phyloP scores from a whole-genome alignment of 2,329 filamentous ascomycete genomes.

The Neopestalotiopsis sp. region DNA sequence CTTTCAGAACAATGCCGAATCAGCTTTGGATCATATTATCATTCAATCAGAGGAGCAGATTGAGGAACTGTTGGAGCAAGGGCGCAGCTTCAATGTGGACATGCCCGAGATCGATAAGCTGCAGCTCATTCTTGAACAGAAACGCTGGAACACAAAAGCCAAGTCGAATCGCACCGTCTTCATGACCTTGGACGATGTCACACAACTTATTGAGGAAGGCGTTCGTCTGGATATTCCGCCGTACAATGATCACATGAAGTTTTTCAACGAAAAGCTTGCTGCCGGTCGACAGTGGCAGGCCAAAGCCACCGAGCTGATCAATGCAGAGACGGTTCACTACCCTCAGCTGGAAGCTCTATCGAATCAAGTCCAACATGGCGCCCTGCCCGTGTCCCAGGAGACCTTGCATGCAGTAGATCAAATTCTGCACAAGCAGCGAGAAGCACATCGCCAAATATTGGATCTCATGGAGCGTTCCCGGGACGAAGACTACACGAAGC shows the following conservation, averaged over 20 bases:
- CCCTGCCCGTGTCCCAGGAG: constrained; percentile 80
- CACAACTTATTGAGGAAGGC: constrained; percentile 78
- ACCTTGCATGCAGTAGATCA: constrained; percentile 85
- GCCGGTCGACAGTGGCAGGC: constrained; percentile 88
- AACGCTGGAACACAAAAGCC: constrained; percentile 87
- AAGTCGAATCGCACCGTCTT: constrained; percentile 66
- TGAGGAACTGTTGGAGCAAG: constrained; percentile 89
- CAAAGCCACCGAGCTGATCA: constrained; percentile 90
- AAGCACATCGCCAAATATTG: constrained; percentile 87
- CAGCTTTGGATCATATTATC: constrained; percentile 70
- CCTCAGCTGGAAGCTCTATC: constrained; percentile 93
- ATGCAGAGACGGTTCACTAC: constrained; percentile 91
- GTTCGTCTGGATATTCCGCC: constrained; percentile 77
- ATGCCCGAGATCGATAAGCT: constrained; percentile 86
- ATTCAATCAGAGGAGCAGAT: constrained; percentile 74
- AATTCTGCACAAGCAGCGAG: constrained; percentile 93
- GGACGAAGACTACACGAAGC: constrained; percentile 74
- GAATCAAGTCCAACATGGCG: constrained; percentile 72
- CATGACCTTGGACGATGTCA: constrained; percentile 79
- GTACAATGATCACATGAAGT: constrained; percentile 79
- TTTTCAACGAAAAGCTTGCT: constrained; percentile 76
- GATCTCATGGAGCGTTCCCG: constrained; percentile 81
- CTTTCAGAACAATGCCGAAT: constrained; percentile 79
- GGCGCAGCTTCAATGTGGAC: constrained; percentile 88
- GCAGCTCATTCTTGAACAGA: constrained; percentile 79